A percentile compares a stretch with the other conserved stretches of the same genome.
phyloP scores from a whole-genome alignment of 2,329 filamentous ascomycete genomes.

The Aspergillus brunneoviolaceus region DNA sequence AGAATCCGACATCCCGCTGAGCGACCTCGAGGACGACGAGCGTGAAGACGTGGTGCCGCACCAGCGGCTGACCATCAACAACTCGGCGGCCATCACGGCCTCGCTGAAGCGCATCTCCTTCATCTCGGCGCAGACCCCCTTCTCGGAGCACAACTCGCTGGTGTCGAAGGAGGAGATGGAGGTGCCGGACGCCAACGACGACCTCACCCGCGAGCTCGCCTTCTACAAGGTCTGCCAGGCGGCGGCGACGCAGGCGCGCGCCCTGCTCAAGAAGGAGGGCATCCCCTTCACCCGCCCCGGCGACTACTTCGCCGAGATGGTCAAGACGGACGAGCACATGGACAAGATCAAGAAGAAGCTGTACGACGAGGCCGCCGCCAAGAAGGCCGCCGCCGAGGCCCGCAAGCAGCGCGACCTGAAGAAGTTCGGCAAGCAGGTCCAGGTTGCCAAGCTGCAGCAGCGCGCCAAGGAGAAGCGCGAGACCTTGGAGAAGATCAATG shows the following conservation, averaged over 20 bases:
- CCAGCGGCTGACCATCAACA: conserved; percentile 95
- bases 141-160: conserved; percentile 79
- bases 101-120: conserved; percentile 67
- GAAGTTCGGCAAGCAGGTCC: conserved; percentile 99
- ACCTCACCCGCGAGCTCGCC: conserved; percentile 85
- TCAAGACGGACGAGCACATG: conserved; percentile 98
- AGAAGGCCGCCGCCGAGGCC: conserved; percentile 90
- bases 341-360: conserved; percentile 91
- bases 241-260: conserved; percentile 71
- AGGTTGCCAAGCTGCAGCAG: conserved; percentile 94
- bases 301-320: conserved; percentile 99
- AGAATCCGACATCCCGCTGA: conserved; percentile 85
- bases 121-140: conserved; percentile 65
- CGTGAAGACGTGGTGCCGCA: conserved; percentile 84
- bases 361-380: conserved; percentile 83
- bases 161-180: conserved; percentile 66
- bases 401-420: conserved; percentile 90
- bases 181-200: conserved; percentile 83
- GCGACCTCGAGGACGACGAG: conserved; percentile 78
- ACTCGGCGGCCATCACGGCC: conserved; percentile 79
- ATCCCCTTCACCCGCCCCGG: conserved; percentile 82
- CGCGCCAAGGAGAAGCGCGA: conserved; percentile 87
- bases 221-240: conserved; percentile 89
- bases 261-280: conserved; percentile 75
- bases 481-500: conserved; percentile 92